A percentile compares a stretch with the other conserved stretches of the same genome.
phyloP scores from a whole-genome alignment of 2,329 filamentous ascomycete species.

The Phaeosphaeria sp. region DNA sequence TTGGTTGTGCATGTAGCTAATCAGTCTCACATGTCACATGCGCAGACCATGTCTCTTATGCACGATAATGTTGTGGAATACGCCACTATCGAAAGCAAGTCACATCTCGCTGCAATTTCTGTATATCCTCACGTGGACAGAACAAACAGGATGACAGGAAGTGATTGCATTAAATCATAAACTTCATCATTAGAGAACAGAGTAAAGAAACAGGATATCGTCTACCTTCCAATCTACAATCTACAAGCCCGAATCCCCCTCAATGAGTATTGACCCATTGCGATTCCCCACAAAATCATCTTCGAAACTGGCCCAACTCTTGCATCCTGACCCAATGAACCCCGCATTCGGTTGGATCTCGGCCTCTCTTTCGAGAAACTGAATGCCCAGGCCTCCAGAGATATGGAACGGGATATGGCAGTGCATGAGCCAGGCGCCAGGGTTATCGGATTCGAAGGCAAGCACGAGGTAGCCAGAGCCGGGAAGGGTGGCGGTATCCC shows the following conservation, averaged over 20 bases:
- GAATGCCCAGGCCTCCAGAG: slow-evolving; percentile 54
- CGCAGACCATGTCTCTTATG: no score
- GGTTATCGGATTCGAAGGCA: slow-evolving; percentile 48
- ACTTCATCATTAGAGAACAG: no score
- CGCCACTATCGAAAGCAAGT: no score
- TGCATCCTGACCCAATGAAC: slow-evolving; percentile 28
- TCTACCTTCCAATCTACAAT: not conserved
- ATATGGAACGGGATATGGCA: slow-evolving; percentile 49
- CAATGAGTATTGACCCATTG: slow-evolving; percentile 19
- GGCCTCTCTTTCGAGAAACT: slow-evolving; percentile 58
- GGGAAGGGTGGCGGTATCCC: slow-evolving; percentile 46
- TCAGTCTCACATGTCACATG: no score
- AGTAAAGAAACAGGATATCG: not conserved
- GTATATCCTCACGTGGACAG: no score
- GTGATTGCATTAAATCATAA: no score
- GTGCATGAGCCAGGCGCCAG: slow-evolving; percentile 49
- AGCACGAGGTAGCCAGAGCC: slow-evolving; percentile 43
- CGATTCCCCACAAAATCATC: slow-evolving; percentile 11
- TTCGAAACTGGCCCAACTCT: slow-evolving; percentile 26
- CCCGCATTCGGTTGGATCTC: slow-evolving; percentile 33
- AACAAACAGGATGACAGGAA: no score
- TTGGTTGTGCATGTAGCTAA: no score
- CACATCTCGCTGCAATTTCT: no score
- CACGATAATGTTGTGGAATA: no score
- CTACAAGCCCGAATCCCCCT: slow-evolving; percentile 21